Percentiles rank a stretch among this genome's conserved stretches.
These are phyloP conservation scores for Podaxis sp. DNA, from an alignment of 768 basidiomycete species.

Conservation along the genomic window DNA sequence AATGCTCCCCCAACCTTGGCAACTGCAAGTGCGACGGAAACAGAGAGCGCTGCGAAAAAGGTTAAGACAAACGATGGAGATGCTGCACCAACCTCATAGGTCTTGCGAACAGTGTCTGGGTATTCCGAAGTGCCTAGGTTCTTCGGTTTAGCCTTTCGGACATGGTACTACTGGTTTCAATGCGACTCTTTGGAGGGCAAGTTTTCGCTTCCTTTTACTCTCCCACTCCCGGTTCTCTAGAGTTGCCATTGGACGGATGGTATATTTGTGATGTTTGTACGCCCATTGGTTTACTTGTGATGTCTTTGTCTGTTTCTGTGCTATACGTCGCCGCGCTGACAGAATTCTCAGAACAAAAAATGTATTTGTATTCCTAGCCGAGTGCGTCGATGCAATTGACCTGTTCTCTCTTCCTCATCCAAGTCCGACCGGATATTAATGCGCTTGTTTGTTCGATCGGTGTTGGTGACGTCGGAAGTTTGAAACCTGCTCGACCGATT, in stretches of 20 bases:
- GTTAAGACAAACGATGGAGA: slow-evolving; percentile 38
- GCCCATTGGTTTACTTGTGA: neutral
- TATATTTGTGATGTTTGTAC: neutral
- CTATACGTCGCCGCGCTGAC: neutral
- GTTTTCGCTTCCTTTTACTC: neutral
- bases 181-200: neutral
- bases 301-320: neutral
- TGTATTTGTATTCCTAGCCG: slow-evolving; percentile 9
- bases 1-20: slow-evolving; percentile 50
- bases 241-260: neutral
- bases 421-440: neutral
- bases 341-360: neutral
- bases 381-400: neutral
- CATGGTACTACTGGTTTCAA: neutral
- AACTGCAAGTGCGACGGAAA: slow-evolving; percentile 23
- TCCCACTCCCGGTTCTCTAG: neutral
- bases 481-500: neutral
- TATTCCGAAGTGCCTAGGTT: neutral
- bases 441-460: neutral
- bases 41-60: slow-evolving; percentile 35
- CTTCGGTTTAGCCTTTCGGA: neutral
- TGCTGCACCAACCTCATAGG: slow-evolving; percentile 5
- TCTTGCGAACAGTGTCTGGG: neutral
- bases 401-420: neutral
- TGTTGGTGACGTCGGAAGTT: no score